Evolutionary conservation across 2,329 filamentous ascomycete species (phyloP).

Genomic region (Fusarium sp.): DNA sequence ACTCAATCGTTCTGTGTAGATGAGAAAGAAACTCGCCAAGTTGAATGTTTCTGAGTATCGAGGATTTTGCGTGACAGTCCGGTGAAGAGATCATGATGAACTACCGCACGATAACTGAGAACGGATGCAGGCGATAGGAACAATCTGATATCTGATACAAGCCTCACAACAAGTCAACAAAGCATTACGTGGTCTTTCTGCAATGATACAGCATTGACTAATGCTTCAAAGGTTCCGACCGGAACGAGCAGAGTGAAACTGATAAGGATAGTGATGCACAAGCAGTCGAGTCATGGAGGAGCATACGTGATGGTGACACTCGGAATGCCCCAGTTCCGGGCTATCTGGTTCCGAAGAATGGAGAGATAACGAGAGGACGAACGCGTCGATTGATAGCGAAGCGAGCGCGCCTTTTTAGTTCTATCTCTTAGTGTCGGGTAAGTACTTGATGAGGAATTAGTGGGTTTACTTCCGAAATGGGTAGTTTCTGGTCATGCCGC

Average conservation of each 20-base stretch:
- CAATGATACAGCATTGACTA: background rate
- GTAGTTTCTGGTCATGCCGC: background rate
- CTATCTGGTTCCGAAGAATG: background rate
- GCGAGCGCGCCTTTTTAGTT: background rate
- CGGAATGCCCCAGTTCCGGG: background rate
- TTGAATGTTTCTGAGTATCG: background rate
- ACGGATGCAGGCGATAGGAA: background rate
- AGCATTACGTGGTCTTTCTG: background rate
- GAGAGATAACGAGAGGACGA: background rate
- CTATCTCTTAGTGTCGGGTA: background rate
- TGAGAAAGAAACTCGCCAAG: background rate
- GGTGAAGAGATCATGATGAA: background rate
- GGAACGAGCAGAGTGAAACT: background rate
- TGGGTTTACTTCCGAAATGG: background rate
- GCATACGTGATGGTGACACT: background rate
- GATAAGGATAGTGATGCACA: background rate
- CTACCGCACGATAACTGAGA: rapidly evolving
- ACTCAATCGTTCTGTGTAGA: background rate
- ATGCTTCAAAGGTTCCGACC: background rate
- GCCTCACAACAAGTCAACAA: background rate
- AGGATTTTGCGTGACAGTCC: background rate
- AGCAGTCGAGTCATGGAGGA: background rate
- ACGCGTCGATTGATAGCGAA: background rate
- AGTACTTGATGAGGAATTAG: background rate
- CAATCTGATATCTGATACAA: background rate